Evolutionary conservation across 31 red algal species (phyloP), one percentile per base, ranked within the genome.

Genomic region (Endocladia muricata): DNA sequence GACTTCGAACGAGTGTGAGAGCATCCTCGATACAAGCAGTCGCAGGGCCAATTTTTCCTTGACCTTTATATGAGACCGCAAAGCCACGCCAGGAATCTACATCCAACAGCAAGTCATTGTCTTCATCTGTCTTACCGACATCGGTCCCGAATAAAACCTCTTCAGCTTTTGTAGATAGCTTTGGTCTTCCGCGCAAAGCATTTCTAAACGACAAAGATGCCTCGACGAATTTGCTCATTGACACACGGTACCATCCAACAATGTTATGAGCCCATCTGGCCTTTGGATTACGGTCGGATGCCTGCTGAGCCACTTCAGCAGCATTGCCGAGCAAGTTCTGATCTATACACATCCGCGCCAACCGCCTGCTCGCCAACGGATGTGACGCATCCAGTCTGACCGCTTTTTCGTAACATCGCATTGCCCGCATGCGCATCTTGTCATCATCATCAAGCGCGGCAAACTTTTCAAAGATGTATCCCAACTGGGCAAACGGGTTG

Each of bases 11-110:
- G 49, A 76, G 72, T 5, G 26, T 58, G 22, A 76, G 11, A 15
- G 76, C 61, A 79, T 47, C 60, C 2, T 41, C 76, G 31, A 41
- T 64, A 39, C 61, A 79, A 15, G 59, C 28, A 22, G 33, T 17
- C 7, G 76, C 76, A 19, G 76, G 59, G 4, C 59, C 59, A 64
- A 79, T 26, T 31, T 66, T 61, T 9, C 29, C 60, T 60, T 66
- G 76, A 15, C 11, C 38, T 15, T 42, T 6, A 47, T 79, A 79
- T 4, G 60, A 9, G 17, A 26, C 26, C 13, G 38, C 52, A 8
- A 79, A 31, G 15, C 76, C 76, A 47, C 76, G 54, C 76, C 76
- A 79, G 39, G 76, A 79, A 40, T 79, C 76, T 9, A 79, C 37
- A 33, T 67, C 59, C 17, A 66, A 34, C n/a, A 79, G 21, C 13